Percentiles rank a stretch among this genome's conserved stretches.
phyloP scores from a whole-genome alignment of 2,329 filamentous ascomycete genomes.

The Sclerotinia glacialis region DNA sequence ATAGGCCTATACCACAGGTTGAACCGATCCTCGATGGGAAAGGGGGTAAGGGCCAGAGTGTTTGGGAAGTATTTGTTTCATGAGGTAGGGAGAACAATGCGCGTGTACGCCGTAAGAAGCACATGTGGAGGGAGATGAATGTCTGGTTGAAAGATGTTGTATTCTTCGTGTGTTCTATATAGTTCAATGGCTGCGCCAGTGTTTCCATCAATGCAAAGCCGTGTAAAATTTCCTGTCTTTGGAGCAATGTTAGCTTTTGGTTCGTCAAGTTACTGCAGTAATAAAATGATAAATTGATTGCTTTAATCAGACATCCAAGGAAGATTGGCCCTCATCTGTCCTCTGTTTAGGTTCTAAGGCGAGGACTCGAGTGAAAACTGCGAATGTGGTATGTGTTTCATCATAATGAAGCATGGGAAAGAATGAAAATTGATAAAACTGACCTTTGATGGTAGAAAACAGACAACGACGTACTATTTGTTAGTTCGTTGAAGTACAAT shows the following conservation, averaged over 20 bases:
- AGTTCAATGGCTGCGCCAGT: not conserved
- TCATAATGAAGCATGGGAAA: constrained; percentile 49
- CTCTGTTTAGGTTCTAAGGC: constrained; percentile 59
- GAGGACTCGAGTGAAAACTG: constrained; percentile 81
- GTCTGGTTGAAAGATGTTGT: not conserved
- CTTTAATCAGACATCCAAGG: constrained; percentile 70
- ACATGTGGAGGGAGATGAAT: not conserved
- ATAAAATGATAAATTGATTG: constrained; percentile 9
- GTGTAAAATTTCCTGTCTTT: constrained; percentile 1
- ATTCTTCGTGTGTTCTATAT: constrained; percentile 12
- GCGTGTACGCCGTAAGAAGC: not conserved
- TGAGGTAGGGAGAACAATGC: not conserved
- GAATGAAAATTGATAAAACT: constrained; percentile 22
- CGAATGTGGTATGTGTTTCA: constrained; percentile 78
- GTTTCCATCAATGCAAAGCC: not conserved
- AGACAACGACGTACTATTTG: not conserved
- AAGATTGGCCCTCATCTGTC: constrained; percentile 67
- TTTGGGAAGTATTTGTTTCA: constrained; percentile 59
- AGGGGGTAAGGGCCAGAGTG: constrained; percentile 76
- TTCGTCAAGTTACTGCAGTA: not conserved
- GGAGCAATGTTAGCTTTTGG: constrained; percentile 10
- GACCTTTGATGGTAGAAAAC: constrained; percentile 16
- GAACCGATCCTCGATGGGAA: constrained; percentile 44
- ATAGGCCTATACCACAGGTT: constrained; percentile 73
- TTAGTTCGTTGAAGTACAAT: constrained; percentile 1